Evolutionary conservation across 768 basidiomycete species (phyloP).

Genomic region (Rhizopogon roseolus): DNA sequence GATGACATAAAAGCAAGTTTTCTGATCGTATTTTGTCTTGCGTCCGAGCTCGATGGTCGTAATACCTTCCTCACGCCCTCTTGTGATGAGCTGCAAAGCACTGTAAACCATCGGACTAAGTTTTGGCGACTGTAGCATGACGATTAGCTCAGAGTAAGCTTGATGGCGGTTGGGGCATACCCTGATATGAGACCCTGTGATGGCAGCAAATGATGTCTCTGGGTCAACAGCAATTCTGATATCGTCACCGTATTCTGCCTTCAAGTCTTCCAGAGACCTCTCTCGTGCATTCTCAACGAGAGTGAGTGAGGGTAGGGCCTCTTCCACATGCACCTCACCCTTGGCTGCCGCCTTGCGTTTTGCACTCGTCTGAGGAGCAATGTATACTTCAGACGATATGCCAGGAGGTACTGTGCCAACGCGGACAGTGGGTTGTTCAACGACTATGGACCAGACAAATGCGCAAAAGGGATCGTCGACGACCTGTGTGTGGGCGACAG

Average conservation of each 20-base stretch:
- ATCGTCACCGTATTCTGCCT: slow-evolving; percentile 50
- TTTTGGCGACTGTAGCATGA: slow-evolving; percentile 61
- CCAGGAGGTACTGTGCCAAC: slow-evolving; percentile 69
- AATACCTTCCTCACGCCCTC: slow-evolving; percentile 71
- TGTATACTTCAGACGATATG: slow-evolving; percentile 61
- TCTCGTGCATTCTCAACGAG: slow-evolving; percentile 51
- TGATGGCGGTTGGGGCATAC: slow-evolving; percentile 37
- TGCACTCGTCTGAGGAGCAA: slow-evolving; percentile 71
- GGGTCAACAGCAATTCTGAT: slow-evolving; percentile 74
- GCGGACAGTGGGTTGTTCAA: slow-evolving; percentile 67
- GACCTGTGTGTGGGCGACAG: slow-evolving; percentile 40
- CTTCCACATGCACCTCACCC: slow-evolving; percentile 43
- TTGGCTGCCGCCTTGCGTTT: slow-evolving; percentile 60
- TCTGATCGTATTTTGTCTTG: slow-evolving; percentile 80
- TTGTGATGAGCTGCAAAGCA: slow-evolving; percentile 79
- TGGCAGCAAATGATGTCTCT: slow-evolving; percentile 68
- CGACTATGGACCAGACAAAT: slow-evolving; percentile 79
- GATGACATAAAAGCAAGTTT: slow-evolving; percentile 85
- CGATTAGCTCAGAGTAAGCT: slow-evolving; percentile 5
- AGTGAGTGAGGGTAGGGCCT: slow-evolving; percentile 41
- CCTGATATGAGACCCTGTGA: slow-evolving; percentile 82
- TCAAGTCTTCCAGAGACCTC: slow-evolving; percentile 53
- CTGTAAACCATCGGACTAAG: slow-evolving; percentile 84
- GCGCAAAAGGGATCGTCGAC: slow-evolving; percentile 73
- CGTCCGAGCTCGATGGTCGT: slow-evolving; percentile 76